phyloP scores from a whole-genome alignment of 345 rosid species.

The Trapa bicornis region DNA sequence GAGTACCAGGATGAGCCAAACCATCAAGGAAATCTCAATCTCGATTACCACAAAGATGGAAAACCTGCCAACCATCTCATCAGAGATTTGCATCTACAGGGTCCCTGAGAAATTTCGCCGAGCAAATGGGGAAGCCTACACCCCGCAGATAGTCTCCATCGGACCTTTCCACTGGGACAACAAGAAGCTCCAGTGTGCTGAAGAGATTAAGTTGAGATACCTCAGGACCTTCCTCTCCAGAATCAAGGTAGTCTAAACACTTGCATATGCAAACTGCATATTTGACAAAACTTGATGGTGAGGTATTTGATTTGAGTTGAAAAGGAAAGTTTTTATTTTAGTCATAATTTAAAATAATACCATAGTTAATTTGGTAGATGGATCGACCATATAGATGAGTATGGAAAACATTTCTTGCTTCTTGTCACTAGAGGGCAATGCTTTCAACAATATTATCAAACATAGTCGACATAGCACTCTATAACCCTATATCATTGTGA shows the following conservation, averaged over 20 bases:
- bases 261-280: not conserved
- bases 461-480: too few relatives aligned
- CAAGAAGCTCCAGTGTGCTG: slow-evolving; percentile 10
- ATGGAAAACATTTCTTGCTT: too few relatives aligned
- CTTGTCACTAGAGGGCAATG: too few relatives aligned
- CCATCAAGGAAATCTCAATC: slow-evolving; percentile 3
- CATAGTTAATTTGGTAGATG: too few relatives aligned
- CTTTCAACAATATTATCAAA: too few relatives aligned
- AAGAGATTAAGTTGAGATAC: slow-evolving; percentile 25
- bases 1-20: not conserved
- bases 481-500: too few relatives aligned
- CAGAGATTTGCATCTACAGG: slow-evolving; percentile 14
- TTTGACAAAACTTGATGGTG: not conserved
- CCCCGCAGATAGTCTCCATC: slow-evolving; percentile 14
- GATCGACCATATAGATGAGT: too few relatives aligned
- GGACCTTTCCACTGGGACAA: slow-evolving; percentile 18
- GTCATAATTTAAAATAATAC: too few relatives aligned
- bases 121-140: slow-evolving; percentile 9
- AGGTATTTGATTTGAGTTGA: not conserved
- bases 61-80: slow-evolving; percentile 7
- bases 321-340: too few relatives aligned
- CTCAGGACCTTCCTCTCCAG: slow-evolving; percentile 13
- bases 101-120: slow-evolving; percentile 14
- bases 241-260: slow-evolving; percentile 3
- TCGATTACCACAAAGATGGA: not conserved